These are phyloP conservation scores for Cyclotella cryptica DNA, from an alignment of 108 stramenopile genomes.

Conservation along the genomic window DNA sequence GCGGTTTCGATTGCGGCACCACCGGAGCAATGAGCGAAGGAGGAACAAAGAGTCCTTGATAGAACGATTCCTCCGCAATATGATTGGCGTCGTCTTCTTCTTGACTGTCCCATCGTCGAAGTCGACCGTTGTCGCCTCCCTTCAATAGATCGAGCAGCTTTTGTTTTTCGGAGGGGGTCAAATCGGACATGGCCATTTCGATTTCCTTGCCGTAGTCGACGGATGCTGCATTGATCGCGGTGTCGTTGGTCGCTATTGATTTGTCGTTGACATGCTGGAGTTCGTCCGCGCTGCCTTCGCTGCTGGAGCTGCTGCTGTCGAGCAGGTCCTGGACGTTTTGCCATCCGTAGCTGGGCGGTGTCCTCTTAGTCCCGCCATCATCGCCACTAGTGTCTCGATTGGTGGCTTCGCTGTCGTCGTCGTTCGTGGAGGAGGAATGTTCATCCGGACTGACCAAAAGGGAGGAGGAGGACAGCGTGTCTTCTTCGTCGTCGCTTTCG, in stretches of 20 bases:
- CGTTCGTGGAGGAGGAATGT: background rate
- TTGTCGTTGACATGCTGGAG: background rate
- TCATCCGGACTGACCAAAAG: slow-evolving; percentile 25
- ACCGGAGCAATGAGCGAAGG: background rate
- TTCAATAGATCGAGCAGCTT: background rate
- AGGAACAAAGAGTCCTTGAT: background rate
- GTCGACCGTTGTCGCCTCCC: background rate
- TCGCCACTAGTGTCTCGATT: background rate
- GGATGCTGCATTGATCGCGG: too few species aligned
- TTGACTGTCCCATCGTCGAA: background rate
- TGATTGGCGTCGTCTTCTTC: too few species aligned
- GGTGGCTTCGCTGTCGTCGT: background rate
- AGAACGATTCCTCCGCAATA: too few species aligned
- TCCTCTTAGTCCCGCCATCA: background rate
- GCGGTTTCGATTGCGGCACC: background rate
- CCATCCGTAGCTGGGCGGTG: slow-evolving; percentile 28
- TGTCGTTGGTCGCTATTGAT: background rate
- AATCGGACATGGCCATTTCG: slow-evolving; percentile 9
- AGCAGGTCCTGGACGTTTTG: slow-evolving; percentile 24
- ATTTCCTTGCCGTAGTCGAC: slow-evolving; percentile 4
- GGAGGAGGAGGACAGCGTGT: slow-evolving; percentile 7
- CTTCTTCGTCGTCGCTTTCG: background rate
- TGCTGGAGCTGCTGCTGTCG: slow-evolving; percentile 2
- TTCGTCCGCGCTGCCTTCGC: background rate
- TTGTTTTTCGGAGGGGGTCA: slow-evolving; percentile 1